These are phyloP conservation scores for Linum trigynum DNA, from an alignment of 345 rosid species.

Conservation along the genomic window DNA sequence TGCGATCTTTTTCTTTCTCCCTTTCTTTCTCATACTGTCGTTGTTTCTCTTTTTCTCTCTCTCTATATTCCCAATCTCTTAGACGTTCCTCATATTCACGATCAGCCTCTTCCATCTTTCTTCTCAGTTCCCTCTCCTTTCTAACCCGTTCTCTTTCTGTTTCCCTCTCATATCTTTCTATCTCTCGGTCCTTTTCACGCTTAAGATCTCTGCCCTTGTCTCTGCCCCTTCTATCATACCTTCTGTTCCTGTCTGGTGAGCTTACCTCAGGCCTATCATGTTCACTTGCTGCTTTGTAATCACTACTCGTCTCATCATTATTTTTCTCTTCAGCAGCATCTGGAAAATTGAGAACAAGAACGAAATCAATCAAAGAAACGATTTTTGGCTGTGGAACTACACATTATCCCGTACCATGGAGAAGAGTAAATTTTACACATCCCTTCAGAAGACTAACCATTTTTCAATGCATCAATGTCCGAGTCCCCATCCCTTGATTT, in stretches of 20 bases:
- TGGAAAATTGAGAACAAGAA: slow-evolving; percentile 23
- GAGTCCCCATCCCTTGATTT: slow-evolving; percentile 63
- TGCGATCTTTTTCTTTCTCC: slow-evolving; percentile 86
- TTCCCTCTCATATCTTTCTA: slow-evolving; percentile 83
- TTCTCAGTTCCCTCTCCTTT: slow-evolving; percentile 90
- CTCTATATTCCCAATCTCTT: slow-evolving; percentile 93
- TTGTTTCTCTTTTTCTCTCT: slow-evolving; percentile 83
- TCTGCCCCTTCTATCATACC: slow-evolving; percentile 73
- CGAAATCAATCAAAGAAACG: neutral
- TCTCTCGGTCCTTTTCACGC: slow-evolving; percentile 78
- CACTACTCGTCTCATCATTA: slow-evolving; percentile 63
- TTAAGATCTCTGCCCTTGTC: slow-evolving; percentile 56
- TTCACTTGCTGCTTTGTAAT: slow-evolving; percentile 42
- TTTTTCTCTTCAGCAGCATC: slow-evolving; percentile 46
- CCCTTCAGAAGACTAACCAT: slow-evolving; percentile 33
- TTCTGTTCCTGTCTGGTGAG: slow-evolving; percentile 67
- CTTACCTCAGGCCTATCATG: slow-evolving; percentile 63
- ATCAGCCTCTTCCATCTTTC: slow-evolving; percentile 86
- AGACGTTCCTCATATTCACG: slow-evolving; percentile 80
- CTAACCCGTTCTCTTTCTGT: slow-evolving; percentile 77
- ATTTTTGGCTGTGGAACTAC: neutral
- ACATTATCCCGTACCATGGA: neutral
- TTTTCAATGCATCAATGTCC: slow-evolving; percentile 36
- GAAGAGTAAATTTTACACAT: neutral
- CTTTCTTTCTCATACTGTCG: slow-evolving; percentile 88